Evolutionary conservation across 2,329 filamentous ascomycete species (phyloP), one percentile per base, ranked within the genome.

Genomic region (Aspergillus viridinutans): DNA sequence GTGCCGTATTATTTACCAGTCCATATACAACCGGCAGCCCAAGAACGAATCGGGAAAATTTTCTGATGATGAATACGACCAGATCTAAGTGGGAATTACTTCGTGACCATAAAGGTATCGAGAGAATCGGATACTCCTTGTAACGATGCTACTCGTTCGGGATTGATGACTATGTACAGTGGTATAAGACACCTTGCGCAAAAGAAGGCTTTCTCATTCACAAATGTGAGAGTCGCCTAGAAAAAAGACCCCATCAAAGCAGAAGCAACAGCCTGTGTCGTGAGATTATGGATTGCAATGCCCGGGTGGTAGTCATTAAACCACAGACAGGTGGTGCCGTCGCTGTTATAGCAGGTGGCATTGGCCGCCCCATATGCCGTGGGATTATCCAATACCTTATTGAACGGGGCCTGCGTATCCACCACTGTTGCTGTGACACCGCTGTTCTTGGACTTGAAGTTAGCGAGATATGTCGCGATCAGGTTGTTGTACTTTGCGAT

Each of bases 281-380:
- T 55, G 5, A 52, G 51, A 42, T 59, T 43, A 23, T 59, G 58
- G 23, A 59, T 59, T 3, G 32, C 55, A 20, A 59, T 21, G 4
- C 55, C 55, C 1, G 58, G 58, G 7, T 59, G 58, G 42, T 54
- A 59, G 28, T 59, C 55, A 43, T 59, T 57, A n/a, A 59, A 59
- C 58, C 58, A 59, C 3, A 59, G 48, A 55, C 58, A 59, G 4
- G 55, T 50, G 1, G 54, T 38, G 0, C 58, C 54, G 8, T 59
- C 58, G 9, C 32, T 25, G n/a, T 57, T 57, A 17, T 20, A 57
- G 52, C 58, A 59, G 35, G 35, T 28, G 12, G 58, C 58, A 8
- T 42, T 47, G 2, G 48, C 49, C 4, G 28, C 47, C 20, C 50
- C 58, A 21, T 43, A 43, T 8, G 40, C 40, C 4, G 40, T 12